Evolutionary conservation across 768 basidiomycete species (phyloP).

Genomic region (Hysterangium stoloniferum): DNA sequence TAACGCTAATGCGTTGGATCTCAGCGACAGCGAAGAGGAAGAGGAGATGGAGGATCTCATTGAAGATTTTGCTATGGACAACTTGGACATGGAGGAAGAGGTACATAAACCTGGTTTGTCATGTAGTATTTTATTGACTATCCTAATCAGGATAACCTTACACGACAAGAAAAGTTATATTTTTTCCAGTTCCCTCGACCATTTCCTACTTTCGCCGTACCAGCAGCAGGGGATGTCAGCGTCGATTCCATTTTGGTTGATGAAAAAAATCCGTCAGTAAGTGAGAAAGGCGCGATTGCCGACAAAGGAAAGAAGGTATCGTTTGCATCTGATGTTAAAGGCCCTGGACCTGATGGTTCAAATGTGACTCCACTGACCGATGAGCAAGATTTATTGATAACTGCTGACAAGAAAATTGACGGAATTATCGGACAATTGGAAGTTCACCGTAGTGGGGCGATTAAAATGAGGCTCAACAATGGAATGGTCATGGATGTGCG

Average conservation of each 20-base stretch:
- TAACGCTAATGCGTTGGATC: slow-evolving; percentile 52
- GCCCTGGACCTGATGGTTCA: slow-evolving; percentile 29
- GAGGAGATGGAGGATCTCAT: slow-evolving; percentile 73
- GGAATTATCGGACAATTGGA: slow-evolving; percentile 81
- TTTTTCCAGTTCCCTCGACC: slow-evolving; percentile 88
- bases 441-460: slow-evolving; percentile 74
- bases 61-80: slow-evolving; percentile 51
- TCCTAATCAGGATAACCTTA: slow-evolving; percentile 34
- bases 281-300: slow-evolving; percentile 12
- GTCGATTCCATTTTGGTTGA: slow-evolving; percentile 30
- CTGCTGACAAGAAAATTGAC: slow-evolving; percentile 39
- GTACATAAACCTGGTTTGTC: slow-evolving; percentile 23
- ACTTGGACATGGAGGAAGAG: slow-evolving; percentile 26
- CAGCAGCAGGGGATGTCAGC: slow-evolving; percentile 16
- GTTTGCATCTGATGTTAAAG: slow-evolving; percentile 56
- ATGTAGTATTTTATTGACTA: neutral
- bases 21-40: slow-evolving; percentile 71
- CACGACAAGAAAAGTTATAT: slow-evolving; percentile 63
- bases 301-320: slow-evolving; percentile 45
- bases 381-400: slow-evolving; percentile 14
- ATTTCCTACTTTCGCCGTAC: slow-evolving; percentile 61
- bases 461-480: slow-evolving; percentile 79
- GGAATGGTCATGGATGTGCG: slow-evolving; percentile 79
- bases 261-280: slow-evolving; percentile 12
- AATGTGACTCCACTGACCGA: slow-evolving; percentile 19